These are phyloP conservation scores for Aleurites moluccanus DNA, from an alignment of 441 rosid species.

Conservation along the genomic window DNA sequence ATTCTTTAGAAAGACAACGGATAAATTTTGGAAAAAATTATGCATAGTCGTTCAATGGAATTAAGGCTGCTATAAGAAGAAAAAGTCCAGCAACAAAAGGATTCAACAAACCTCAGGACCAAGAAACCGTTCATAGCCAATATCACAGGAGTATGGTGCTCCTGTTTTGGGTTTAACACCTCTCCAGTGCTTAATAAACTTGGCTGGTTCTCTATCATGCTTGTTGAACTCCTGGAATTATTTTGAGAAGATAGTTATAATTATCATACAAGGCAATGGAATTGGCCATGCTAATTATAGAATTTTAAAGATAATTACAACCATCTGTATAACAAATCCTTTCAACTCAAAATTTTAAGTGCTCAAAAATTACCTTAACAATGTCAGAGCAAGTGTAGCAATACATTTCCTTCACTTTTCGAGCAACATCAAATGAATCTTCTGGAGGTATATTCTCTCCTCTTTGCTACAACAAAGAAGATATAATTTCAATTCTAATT, in stretches of 20 bases:
- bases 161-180: conserved; percentile 98
- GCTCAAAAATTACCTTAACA: conserved; percentile 63
- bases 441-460: conserved; percentile 98
- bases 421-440: conserved; percentile 95
- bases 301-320: neutral
- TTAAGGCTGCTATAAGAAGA: conserved; percentile 6
- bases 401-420: conserved; percentile 93
- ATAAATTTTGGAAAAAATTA: conserved; percentile 1
- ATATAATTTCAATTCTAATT: conserved; percentile 5
- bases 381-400: conserved; percentile 94
- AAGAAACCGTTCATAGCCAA: conserved; percentile 96
- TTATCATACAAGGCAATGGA: neutral
- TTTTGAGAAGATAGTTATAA: conserved; percentile 17
- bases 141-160: conserved; percentile 94
- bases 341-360: conserved; percentile 16
- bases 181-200: conserved; percentile 90
- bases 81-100: conserved; percentile 16
- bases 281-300: neutral
- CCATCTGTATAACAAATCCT: conserved; percentile 1
- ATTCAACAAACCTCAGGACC: conserved; percentile 88
- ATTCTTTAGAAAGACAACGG: too few species aligned
- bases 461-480: conserved; percentile 67
- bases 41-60: conserved; percentile 16
- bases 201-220: conserved; percentile 95
- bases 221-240: conserved; percentile 87